phyloP scores from a whole-genome alignment of 352 stramenopile genomes.

The Thraustochytrium sp. region DNA sequence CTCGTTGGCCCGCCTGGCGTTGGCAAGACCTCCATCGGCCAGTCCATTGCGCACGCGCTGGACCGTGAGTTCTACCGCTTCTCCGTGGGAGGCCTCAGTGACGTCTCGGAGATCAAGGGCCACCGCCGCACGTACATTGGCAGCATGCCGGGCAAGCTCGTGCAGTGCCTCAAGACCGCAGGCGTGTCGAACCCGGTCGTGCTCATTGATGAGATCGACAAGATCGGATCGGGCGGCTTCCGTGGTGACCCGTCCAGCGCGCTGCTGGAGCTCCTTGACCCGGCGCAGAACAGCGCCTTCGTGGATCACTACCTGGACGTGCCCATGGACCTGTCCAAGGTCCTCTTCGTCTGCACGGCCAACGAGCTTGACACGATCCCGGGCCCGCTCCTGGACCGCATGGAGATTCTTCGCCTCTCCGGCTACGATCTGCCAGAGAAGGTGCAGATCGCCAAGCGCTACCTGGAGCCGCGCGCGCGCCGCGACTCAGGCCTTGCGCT shows the following conservation, averaged over 20 bases:
- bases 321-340: constrained; percentile 91
- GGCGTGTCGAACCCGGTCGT: constrained; percentile 94
- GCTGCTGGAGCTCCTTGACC: constrained; percentile 93
- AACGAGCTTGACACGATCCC: constrained; percentile 95
- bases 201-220: constrained; percentile 94
- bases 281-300: constrained; percentile 92
- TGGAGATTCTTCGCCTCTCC: constrained; percentile 95
- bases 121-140: constrained; percentile 96
- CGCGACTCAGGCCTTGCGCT: constrained; percentile 75
- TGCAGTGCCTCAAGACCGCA: constrained; percentile 96
- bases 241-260: constrained; percentile 90
- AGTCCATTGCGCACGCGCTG: constrained; percentile 89
- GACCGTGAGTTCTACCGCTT: constrained; percentile 97
- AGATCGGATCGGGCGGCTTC: constrained; percentile 53
- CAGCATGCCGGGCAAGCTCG: constrained; percentile 97
- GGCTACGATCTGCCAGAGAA: constrained; percentile 94
- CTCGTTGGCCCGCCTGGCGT: constrained; percentile 80
- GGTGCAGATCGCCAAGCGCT: constrained; percentile 93
- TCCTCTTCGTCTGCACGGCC: constrained; percentile 90
- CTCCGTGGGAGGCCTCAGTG: constrained; percentile 89
- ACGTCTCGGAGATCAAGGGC: constrained; percentile 97
- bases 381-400: constrained; percentile 92
- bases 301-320: constrained; percentile 98
- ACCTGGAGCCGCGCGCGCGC: constrained; percentile 93
- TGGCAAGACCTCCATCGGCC: constrained; percentile 79